Evolutionary conservation across 108 stramenopile species (phyloP).

Genomic region (Pseudonitzschia multistriata): DNA sequence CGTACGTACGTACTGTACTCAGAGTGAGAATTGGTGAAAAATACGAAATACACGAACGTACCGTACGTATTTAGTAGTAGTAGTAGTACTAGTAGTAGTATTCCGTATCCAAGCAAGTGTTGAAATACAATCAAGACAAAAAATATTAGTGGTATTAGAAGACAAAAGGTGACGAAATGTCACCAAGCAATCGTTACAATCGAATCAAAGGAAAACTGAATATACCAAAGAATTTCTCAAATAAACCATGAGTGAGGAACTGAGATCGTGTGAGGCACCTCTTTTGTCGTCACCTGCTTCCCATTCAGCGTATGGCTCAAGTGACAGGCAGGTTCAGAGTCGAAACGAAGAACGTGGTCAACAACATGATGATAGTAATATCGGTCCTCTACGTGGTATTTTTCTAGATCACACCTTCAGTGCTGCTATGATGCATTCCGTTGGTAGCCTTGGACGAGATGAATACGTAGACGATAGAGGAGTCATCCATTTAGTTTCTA

Average conservation of each 20-base stretch:
- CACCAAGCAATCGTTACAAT: background rate
- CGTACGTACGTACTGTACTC: too few relatives aligned
- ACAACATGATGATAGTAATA: background rate
- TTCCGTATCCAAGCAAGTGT: too few relatives aligned
- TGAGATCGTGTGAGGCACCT: background rate
- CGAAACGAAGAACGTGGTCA: background rate
- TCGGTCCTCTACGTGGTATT: background rate
- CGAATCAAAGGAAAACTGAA: background rate
- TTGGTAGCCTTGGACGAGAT: conserved; percentile 34
- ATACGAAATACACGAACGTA: too few relatives aligned
- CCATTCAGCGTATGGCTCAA: background rate
- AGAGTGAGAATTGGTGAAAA: too few relatives aligned
- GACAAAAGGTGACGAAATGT: too few relatives aligned
- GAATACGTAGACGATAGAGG: conserved; percentile 36
- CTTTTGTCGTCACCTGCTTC: conserved; percentile 10
- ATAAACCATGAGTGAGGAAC: background rate
- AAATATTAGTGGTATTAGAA: too few relatives aligned
- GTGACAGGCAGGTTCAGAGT: background rate
- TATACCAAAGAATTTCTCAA: background rate
- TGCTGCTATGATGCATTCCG: conserved; percentile 47
- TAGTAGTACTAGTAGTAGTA: too few relatives aligned
- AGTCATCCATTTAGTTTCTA: conserved; percentile 30
- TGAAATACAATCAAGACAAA: too few relatives aligned
- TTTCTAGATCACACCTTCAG: conserved; percentile 30
- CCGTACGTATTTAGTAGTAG: too few relatives aligned